Percentiles rank a stretch among this genome's conserved stretches.
These are phyloP conservation scores for Coffea humblotiana DNA, from an alignment of 305 asterid genomes.

Conservation along the genomic window DNA sequence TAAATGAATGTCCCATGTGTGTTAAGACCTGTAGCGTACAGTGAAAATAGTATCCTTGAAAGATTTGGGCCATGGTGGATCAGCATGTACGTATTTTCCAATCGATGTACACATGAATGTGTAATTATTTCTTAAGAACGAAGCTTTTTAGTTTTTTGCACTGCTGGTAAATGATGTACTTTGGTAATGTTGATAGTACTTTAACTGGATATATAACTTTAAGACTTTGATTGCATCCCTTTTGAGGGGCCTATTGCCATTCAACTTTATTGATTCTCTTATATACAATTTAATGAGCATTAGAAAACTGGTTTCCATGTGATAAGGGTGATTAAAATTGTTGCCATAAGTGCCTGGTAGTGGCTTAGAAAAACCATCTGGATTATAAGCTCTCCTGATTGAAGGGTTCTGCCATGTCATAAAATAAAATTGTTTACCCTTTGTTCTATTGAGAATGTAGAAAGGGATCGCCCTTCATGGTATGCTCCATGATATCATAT, in stretches of 20 bases:
- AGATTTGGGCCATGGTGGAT: background rate
- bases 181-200: background rate
- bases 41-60: background rate
- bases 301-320: background rate
- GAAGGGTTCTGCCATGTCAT: background rate
- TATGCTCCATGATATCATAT: background rate
- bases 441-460: background rate
- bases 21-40: background rate
- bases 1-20: background rate
- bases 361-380: background rate
- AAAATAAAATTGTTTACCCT: background rate
- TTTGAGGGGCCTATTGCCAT: too few relatives aligned
- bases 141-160: background rate
- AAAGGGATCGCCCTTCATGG: background rate
- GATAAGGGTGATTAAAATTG: background rate
- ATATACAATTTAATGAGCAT: background rate
- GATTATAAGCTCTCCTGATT: background rate
- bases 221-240: background rate
- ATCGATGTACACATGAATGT: too few relatives aligned
- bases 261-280: background rate
- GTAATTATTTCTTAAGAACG: background rate
- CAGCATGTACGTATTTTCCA: background rate
- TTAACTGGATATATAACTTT: background rate
- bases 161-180: background rate
- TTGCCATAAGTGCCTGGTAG: background rate